A percentile compares a stretch with the other conserved stretches of the same genome.
Conservation (phyloP, 2,329 filamentous ascomycete genomes). For the Byssoonygena ceratinophila region DNA sequence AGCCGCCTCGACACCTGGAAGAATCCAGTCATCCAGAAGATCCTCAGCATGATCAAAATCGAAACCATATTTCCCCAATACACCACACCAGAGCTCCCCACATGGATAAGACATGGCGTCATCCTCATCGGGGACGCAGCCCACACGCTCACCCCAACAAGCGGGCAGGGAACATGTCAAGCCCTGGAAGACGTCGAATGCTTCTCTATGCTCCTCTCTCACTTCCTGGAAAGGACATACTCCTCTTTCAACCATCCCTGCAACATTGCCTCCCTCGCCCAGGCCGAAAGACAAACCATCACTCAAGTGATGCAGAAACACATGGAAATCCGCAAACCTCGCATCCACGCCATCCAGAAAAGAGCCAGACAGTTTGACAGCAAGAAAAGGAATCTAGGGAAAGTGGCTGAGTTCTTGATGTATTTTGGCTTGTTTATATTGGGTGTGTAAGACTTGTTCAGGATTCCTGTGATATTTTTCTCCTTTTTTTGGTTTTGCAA, state of each 20-base stretch:
- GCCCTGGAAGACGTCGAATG: slow-evolving; percentile 47
- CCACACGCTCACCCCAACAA: slow-evolving; percentile 46
- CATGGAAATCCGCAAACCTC: slow-evolving; percentile 28
- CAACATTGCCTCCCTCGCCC: background rate
- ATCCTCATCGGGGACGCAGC: slow-evolving; percentile 49
- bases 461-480: background rate
- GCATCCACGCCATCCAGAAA: slow-evolving; percentile 27
- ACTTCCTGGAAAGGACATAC: slow-evolving; percentile 21
- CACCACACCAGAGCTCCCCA: slow-evolving; percentile 39
- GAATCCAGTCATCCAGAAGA: slow-evolving; percentile 36
- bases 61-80: slow-evolving; percentile 41
- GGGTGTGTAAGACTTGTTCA: slow-evolving; percentile 16
- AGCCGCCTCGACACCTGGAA: slow-evolving; percentile 38
- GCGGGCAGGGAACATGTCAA: slow-evolving; percentile 47
- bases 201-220: slow-evolving; percentile 34
- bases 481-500: background rate
- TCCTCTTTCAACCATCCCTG: background rate
- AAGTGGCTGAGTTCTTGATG: slow-evolving; percentile 31
- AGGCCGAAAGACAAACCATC: slow-evolving; percentile 19
- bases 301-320: slow-evolving; percentile 25
- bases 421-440: slow-evolving; percentile 31
- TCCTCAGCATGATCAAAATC: slow-evolving; percentile 32
- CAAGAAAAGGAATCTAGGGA: slow-evolving; percentile 27
- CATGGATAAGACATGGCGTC: slow-evolving; percentile 40
- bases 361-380: slow-evolving; percentile 27